phyloP scores from a whole-genome alignment of 2,329 filamentous ascomycete species.

The Cladosporium sp. region DNA sequence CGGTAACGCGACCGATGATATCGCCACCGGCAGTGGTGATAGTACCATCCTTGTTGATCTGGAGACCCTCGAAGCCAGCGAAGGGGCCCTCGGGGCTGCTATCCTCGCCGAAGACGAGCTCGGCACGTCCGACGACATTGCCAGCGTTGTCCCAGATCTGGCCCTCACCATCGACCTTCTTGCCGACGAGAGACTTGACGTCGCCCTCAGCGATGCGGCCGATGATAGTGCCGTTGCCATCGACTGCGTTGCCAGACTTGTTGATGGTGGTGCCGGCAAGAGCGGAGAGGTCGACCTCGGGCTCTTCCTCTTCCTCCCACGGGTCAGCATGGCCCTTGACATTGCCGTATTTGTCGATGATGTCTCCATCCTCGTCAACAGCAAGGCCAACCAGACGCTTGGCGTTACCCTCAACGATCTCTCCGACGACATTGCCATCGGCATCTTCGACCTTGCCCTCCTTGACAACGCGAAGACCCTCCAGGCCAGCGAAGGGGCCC shows the following conservation, averaged over 20 bases:
- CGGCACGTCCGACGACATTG: constrained; percentile 56
- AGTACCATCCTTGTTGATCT: constrained; percentile 55
- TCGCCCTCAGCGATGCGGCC: constrained; percentile 57
- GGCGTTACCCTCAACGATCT: constrained; percentile 64
- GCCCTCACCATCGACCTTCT: constrained; percentile 59
- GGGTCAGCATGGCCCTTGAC: constrained; percentile 58
- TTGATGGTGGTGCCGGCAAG: constrained; percentile 60
- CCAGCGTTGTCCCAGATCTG: constrained; percentile 62
- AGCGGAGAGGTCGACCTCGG: constrained; percentile 53
- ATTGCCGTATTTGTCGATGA: constrained; percentile 69
- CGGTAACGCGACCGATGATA: constrained; percentile 47
- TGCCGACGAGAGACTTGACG: constrained; percentile 52
- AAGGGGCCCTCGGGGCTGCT: constrained; percentile 53
- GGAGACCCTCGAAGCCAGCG: constrained; percentile 55
- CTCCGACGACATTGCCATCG: constrained; percentile 72
- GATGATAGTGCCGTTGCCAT: constrained; percentile 54
- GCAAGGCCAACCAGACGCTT: constrained; percentile 68
- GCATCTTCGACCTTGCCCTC: constrained; percentile 71
- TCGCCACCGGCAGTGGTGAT: constrained; percentile 44
- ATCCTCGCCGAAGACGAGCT: constrained; percentile 52
- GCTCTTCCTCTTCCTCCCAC: constrained; percentile 51
- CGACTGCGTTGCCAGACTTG: constrained; percentile 60
- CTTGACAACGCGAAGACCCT: constrained; percentile 62
- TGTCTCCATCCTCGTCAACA: constrained; percentile 79
- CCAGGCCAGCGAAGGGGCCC: constrained; percentile 64